Conservation (phyloP, 2,329 filamentous ascomycete species). For the Biscogniauxia marginata region DNA sequence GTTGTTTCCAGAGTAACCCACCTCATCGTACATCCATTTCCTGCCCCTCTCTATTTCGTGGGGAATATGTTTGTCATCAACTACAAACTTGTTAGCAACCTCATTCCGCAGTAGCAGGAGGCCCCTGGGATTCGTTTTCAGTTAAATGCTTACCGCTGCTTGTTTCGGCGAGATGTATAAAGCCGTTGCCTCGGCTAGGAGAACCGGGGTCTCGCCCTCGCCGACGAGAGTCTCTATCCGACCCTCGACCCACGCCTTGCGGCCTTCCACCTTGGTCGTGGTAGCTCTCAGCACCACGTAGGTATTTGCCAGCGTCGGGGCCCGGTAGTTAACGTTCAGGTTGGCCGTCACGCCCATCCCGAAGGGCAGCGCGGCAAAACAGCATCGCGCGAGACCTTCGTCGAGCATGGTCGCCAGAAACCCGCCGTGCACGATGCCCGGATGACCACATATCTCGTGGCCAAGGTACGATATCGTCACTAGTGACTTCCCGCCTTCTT, state of each 20-base stretch:
- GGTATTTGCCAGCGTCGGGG: conserved; percentile 71
- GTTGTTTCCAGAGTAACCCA: too few species aligned
- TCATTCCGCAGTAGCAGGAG: background rate
- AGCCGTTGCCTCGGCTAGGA: conserved; percentile 79
- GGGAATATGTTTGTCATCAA: conserved; percentile 39
- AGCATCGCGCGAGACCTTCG: conserved; percentile 83
- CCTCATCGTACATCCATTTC: background rate
- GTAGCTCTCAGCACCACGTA: conserved; percentile 77
- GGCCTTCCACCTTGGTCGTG: conserved; percentile 82
- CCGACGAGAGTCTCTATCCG: conserved; percentile 74
- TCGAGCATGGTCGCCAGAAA: conserved; percentile 90
- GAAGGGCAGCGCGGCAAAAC: conserved; percentile 83
- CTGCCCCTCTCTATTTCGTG: conserved; percentile 21
- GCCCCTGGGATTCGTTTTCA: background rate
- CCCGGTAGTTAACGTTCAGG: conserved; percentile 78
- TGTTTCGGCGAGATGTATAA: conserved; percentile 87
- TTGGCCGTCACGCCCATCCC: conserved; percentile 85
- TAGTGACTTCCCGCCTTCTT: conserved; percentile 66
- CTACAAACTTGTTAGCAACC: conserved; percentile 15
- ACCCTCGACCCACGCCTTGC: conserved; percentile 93
- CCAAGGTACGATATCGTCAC: conserved; percentile 78
- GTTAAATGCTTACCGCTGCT: conserved; percentile 60
- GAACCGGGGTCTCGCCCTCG: conserved; percentile 59
- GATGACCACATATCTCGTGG: conserved; percentile 79
- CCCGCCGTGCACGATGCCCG: conserved; percentile 87